Percentiles rank a stretch among this genome's conserved stretches.
These are phyloP conservation scores for Terana coerulea DNA, from an alignment of 768 basidiomycete genomes.

Conservation along the genomic window DNA sequence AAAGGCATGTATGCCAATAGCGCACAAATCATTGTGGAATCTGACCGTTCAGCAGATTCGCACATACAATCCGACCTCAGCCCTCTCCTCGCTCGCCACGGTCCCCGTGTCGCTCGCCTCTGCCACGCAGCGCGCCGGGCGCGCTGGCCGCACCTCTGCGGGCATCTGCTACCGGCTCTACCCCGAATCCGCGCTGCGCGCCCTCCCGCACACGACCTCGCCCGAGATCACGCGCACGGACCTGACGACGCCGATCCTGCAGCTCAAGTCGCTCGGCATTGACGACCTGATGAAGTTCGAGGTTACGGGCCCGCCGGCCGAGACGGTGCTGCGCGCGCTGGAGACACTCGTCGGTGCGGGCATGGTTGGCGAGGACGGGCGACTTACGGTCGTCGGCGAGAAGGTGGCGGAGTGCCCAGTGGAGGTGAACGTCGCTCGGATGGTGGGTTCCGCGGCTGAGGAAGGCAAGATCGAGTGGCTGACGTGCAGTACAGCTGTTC, in stretches of 20 bases:
- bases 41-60: conserved; percentile 57
- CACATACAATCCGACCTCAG: conserved; percentile 82
- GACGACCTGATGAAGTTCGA: conserved; percentile 96
- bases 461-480: too few relatives aligned
- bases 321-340: conserved; percentile 79
- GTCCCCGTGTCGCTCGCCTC: conserved; percentile 86
- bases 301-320: conserved; percentile 81
- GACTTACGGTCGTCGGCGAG: conserved; percentile 72
- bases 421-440: conserved; percentile 90
- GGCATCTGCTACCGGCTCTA: conserved; percentile 94
- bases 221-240: conserved; percentile 93
- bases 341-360: conserved; percentile 79
- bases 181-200: conserved; percentile 54
- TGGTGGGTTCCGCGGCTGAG: conserved; percentile 54
- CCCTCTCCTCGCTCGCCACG: conserved; percentile 78
- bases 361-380: conserved; percentile 80
- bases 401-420: conserved; percentile 93
- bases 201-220: conserved; percentile 65
- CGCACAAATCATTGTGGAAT: background rate
- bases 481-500: conserved; percentile 59
- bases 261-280: conserved; percentile 92
- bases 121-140: conserved; percentile 88
- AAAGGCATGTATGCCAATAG: conserved; percentile 69
- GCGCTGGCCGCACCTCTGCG: conserved; percentile 90
- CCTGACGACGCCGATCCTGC: conserved; percentile 86